A percentile compares a stretch with the other conserved stretches of the same genome.
Conservation (phyloP, 805 yeast species). For the Hanseniaspora vineae region DNA sequence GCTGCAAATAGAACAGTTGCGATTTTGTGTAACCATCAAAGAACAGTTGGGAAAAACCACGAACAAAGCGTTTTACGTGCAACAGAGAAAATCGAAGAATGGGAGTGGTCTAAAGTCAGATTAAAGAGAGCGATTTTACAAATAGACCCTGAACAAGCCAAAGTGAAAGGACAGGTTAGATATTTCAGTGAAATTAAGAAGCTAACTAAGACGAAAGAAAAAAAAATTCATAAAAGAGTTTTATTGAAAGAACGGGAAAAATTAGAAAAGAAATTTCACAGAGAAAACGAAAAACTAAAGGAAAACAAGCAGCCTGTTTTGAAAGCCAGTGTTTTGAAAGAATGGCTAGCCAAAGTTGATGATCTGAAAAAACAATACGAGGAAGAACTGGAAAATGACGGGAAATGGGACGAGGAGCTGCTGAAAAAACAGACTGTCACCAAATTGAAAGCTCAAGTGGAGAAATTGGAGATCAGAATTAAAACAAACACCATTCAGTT, state of each 20-base stretch:
- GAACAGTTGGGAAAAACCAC: slow-evolving; percentile 79
- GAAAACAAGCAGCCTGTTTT: slow-evolving; percentile 42
- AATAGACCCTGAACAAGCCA: slow-evolving; percentile 40
- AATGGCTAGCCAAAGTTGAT: slow-evolving; percentile 42
- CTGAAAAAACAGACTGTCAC: slow-evolving; percentile 43
- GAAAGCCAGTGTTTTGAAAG: slow-evolving; percentile 43
- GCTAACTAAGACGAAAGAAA: slow-evolving; percentile 51
- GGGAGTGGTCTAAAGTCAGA: slow-evolving; percentile 74
- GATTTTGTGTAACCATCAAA: slow-evolving; percentile 91
- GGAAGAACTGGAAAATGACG: slow-evolving; percentile 44
- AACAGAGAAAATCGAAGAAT: slow-evolving; percentile 61
- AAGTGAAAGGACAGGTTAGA: slow-evolving; percentile 31
- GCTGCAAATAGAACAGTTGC: slow-evolving; percentile 96
- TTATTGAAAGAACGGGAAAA: slow-evolving; percentile 56
- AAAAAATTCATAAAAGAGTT: slow-evolving; percentile 42
- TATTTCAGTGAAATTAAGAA: slow-evolving; percentile 61
- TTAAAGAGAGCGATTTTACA: slow-evolving; percentile 56
- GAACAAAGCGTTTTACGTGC: slow-evolving; percentile 71
- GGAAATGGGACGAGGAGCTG: slow-evolving; percentile 32
- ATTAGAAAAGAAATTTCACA: slow-evolving; percentile 46
- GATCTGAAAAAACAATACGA: slow-evolving; percentile 38
- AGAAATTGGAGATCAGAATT: slow-evolving; percentile 59
- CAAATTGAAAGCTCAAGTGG: slow-evolving; percentile 59
- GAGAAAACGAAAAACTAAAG: slow-evolving; percentile 65
- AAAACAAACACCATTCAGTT: slow-evolving; percentile 56